Evolutionary conservation across 371 early-diverging fungal species (phyloP).

Genomic region (Gilbertella persicaria): DNA sequence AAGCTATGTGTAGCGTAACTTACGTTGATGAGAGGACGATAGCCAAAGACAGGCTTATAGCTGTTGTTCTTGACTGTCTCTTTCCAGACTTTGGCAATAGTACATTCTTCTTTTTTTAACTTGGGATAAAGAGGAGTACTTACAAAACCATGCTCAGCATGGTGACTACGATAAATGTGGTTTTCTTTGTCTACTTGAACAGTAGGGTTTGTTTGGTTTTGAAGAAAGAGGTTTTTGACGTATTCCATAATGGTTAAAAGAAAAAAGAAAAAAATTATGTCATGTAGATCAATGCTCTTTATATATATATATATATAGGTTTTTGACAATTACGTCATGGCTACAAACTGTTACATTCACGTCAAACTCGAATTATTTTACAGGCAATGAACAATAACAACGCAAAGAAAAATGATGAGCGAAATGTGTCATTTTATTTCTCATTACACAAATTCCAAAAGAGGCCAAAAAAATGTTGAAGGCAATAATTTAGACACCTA

Average conservation of each 20-base stretch:
- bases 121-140: conserved; percentile 42
- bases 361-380: too few relatives aligned
- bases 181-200: conserved; percentile 44
- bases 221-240: conserved; percentile 30
- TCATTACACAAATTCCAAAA: background rate
- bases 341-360: too few relatives aligned
- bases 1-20: background rate
- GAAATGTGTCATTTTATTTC: background rate
- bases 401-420: too few relatives aligned
- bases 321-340: too few relatives aligned
- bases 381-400: too few relatives aligned
- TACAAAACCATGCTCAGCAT: conserved; percentile 45
- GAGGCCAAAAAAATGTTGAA: background rate
- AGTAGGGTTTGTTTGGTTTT: conserved; percentile 36
- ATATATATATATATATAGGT: too few relatives aligned
- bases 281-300: conserved; percentile 5
- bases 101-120: conserved; percentile 37
- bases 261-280: conserved; percentile 8
- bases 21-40: conserved; percentile 54
- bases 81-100: conserved; percentile 48
- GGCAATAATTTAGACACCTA: conserved; percentile 10
- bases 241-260: conserved; percentile 14
- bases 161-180: conserved; percentile 50
- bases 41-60: conserved; percentile 50
- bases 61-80: conserved; percentile 38